Percentiles rank a stretch among this genome's conserved stretches.
phyloP scores from a whole-genome alignment of 441 rosid genomes.

The Eruca vesicaria region DNA sequence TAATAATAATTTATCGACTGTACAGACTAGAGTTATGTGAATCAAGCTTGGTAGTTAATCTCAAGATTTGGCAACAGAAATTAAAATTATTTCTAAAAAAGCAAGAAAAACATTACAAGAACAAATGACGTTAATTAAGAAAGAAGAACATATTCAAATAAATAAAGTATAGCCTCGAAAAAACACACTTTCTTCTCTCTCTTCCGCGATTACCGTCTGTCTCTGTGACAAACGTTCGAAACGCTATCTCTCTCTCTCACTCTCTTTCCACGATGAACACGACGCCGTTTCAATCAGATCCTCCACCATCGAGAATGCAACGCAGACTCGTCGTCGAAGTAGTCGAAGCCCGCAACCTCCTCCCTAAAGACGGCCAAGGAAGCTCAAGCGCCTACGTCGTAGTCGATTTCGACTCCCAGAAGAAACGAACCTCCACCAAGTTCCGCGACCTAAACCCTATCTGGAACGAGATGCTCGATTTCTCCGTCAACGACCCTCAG shows the following conservation, averaged over 20 bases:
- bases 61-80: not conserved
- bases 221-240: constrained; percentile 12
- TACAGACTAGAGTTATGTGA: not conserved
- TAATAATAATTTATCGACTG: not conserved
- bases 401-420: constrained; percentile 82
- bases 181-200: constrained; percentile 2
- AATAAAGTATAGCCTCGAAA: constrained; percentile 30
- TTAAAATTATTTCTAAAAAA: not conserved
- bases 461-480: constrained; percentile 86
- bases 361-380: constrained; percentile 92
- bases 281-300: constrained; percentile 44
- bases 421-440: constrained; percentile 64
- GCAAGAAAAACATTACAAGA: not conserved
- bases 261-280: constrained; percentile 44
- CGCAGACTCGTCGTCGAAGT: constrained; percentile 74
- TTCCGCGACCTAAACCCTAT: constrained; percentile 78
- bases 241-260: not conserved
- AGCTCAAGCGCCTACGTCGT: constrained; percentile 88
- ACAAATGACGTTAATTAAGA: not conserved
- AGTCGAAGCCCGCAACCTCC: constrained; percentile 71
- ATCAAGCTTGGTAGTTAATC: not conserved
- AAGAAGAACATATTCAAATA: constrained; percentile 32
- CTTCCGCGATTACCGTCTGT: constrained; percentile 11
- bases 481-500: constrained; percentile 70
- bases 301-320: constrained; percentile 37